Evolutionary conservation across 257 asterid genomes (phyloP).

Genomic region (Plantago elongata): DNA sequence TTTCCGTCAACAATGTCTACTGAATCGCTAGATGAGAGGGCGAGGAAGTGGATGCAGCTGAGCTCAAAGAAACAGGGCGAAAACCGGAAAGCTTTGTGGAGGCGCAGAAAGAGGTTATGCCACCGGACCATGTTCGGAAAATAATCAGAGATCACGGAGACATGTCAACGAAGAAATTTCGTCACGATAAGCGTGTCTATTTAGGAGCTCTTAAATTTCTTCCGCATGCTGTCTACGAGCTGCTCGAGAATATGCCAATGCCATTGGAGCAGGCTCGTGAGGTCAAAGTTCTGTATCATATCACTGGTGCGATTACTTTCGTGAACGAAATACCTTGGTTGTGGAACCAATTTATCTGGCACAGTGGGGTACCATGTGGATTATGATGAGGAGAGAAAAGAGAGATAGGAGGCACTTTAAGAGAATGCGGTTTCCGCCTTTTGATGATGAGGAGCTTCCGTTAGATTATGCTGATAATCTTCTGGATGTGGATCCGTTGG

Average conservation of each 20-base stretch:
- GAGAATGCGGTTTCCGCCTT: constrained; percentile 99
- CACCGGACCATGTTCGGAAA: constrained; percentile 93
- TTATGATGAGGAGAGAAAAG: constrained; percentile 99
- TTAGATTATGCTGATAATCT: constrained; percentile 94
- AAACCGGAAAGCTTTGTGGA: constrained; percentile 90
- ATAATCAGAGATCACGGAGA: constrained; percentile 99
- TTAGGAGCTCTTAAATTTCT: constrained; percentile 93
- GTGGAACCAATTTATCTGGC: constrained; percentile 97
- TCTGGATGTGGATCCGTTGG: constrained; percentile 93
- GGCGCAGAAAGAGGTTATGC: constrained; percentile 99
- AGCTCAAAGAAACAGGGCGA: constrained; percentile 86
- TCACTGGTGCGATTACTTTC: constrained; percentile 96
- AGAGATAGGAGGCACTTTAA: constrained; percentile 95
- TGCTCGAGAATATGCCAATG: constrained; percentile 98
- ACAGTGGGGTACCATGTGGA: constrained; percentile 99
- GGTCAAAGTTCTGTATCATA: constrained; percentile 93
- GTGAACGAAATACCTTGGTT: constrained; percentile 97
- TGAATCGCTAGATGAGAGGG: constrained; percentile 90
- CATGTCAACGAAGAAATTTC: constrained; percentile 88
- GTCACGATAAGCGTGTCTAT: constrained; percentile 96
- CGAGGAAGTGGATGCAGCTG: constrained; percentile 96
- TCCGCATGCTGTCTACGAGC: constrained; percentile 97
- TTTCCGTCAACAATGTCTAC: constrained; percentile 24
- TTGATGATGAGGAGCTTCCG: constrained; percentile 98
- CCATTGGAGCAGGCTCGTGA: constrained; percentile 99